These are phyloP conservation scores for Stachybotrys elegans DNA, from an alignment of 2,329 filamentous ascomycete genomes.

Conservation along the genomic window DNA sequence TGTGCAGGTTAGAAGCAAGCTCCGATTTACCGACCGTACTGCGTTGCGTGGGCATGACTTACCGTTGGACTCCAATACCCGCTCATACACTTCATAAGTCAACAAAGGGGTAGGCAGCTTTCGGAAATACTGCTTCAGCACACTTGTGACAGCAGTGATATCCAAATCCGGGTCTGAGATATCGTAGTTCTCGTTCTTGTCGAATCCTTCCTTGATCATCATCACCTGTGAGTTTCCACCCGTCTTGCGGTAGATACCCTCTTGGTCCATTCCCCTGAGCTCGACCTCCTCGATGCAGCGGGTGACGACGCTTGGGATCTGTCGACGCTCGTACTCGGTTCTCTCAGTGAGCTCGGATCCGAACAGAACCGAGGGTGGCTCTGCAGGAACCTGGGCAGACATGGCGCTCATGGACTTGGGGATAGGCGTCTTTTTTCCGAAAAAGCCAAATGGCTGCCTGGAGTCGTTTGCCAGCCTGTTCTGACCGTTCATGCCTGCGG, in stretches of 20 bases:
- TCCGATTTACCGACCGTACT: not conserved
- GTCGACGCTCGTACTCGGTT: constrained; percentile 80
- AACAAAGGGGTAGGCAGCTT: constrained; percentile 85
- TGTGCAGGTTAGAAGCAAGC: constrained; percentile 14
- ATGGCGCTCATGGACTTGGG: constrained; percentile 46
- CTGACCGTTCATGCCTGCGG: constrained; percentile 10
- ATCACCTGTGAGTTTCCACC: constrained; percentile 90
- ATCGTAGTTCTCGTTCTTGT: constrained; percentile 78
- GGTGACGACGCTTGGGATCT: constrained; percentile 85
- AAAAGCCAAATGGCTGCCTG: constrained; percentile 67
- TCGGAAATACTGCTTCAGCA: constrained; percentile 95
- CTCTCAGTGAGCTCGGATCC: constrained; percentile 84
- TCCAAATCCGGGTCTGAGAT: constrained; percentile 92
- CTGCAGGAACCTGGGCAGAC: constrained; percentile 36
- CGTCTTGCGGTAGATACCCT: constrained; percentile 97
- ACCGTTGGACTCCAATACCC: constrained; percentile 76
- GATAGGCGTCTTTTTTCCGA: constrained; percentile 51
- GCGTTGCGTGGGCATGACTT: constrained; percentile 33
- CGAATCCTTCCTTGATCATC: constrained; percentile 84
- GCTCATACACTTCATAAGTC: constrained; percentile 89
- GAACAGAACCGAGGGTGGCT: constrained; percentile 61
- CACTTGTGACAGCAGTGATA: constrained; percentile 93
- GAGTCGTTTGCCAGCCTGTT: constrained; percentile 22
- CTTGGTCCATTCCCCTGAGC: constrained; percentile 90
- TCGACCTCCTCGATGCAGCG: constrained; percentile 97